Evolutionary conservation across 441 rosid genomes (phyloP).

Genomic region (Populus hybrid): DNA sequence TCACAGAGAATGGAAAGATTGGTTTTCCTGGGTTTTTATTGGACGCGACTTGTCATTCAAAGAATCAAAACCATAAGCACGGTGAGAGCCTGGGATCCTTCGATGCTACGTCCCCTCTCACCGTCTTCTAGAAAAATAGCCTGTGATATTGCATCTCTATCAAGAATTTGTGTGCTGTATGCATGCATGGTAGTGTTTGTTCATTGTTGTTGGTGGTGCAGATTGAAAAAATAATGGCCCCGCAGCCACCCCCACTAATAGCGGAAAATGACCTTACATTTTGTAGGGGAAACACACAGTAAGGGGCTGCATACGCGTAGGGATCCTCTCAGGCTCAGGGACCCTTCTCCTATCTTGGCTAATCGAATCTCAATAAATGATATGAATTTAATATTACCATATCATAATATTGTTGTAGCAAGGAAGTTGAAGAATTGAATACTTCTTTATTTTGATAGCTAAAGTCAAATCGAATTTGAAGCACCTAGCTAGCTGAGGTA

Average conservation of each 20-base stretch:
- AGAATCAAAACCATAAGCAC: slow-evolving; percentile 6
- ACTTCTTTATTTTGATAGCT: no score
- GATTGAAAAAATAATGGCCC: slow-evolving; percentile 33
- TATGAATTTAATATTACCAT: not conserved
- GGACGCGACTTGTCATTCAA: slow-evolving; percentile 35
- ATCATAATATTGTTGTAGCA: not conserved
- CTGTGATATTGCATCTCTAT: not conserved
- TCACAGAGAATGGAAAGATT: slow-evolving; percentile 15
- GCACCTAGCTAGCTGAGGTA: not conserved
- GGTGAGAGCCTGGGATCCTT: slow-evolving; percentile 3
- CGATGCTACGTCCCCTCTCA: not conserved
- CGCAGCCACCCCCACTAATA: slow-evolving; percentile 40
- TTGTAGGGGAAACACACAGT: not conserved
- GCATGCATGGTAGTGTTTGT: not conserved
- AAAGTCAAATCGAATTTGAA: not conserved
- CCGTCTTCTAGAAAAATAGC: slow-evolving; percentile 20
- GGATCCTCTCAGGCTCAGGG: no score
- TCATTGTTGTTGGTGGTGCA: slow-evolving; percentile 25
- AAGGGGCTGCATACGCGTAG: not conserved
- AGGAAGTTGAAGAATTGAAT: no score
- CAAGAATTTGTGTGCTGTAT: no score
- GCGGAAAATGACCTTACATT: slow-evolving; percentile 49
- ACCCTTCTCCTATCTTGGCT: not conserved
- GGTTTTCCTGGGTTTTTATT: slow-evolving; percentile 24
- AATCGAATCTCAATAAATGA: not conserved